These are phyloP conservation scores for Starmerella sp. DNA, from an alignment of 805 yeast genomes.

Conservation along the genomic window DNA sequence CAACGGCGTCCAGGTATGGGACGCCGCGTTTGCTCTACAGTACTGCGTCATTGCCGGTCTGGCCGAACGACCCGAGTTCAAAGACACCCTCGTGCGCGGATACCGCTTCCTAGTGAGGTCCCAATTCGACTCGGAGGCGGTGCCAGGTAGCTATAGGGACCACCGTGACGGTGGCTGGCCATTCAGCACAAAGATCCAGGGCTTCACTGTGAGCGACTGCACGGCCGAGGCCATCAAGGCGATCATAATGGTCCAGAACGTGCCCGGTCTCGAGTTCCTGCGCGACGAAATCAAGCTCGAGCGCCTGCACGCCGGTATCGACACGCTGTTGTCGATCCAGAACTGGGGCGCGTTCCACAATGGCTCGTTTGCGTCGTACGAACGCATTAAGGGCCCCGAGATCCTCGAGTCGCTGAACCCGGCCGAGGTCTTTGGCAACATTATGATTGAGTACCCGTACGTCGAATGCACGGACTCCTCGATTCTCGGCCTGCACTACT, in stretches of 20 bases:
- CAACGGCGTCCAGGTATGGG: slow-evolving; percentile 97
- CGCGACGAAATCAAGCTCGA: slow-evolving; percentile 44
- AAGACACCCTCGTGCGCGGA: slow-evolving; percentile 50
- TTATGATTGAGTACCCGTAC: slow-evolving; percentile 97
- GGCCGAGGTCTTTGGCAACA: slow-evolving; percentile 95
- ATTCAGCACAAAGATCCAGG: slow-evolving; percentile 89
- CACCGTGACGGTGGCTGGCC: slow-evolving; percentile 88
- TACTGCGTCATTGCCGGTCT: slow-evolving; percentile 69
- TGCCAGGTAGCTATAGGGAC: slow-evolving; percentile 69
- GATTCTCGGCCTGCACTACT: slow-evolving; percentile 76
- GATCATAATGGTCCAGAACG: slow-evolving; percentile 74
- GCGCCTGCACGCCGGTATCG: slow-evolving; percentile 56
- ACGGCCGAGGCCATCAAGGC: slow-evolving; percentile 95
- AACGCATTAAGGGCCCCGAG: slow-evolving; percentile 70
- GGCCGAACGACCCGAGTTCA: slow-evolving; percentile 56
- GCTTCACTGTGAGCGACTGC: slow-evolving; percentile 93
- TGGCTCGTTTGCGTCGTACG: slow-evolving; percentile 92
- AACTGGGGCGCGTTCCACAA: slow-evolving; percentile 66
- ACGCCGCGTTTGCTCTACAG: slow-evolving; percentile 81
- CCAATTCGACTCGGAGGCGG: slow-evolving; percentile 76
- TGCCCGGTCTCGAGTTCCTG: slow-evolving; percentile 41
- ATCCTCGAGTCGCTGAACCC: slow-evolving; percentile 73
- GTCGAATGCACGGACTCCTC: slow-evolving; percentile 97
- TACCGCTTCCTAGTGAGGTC: slow-evolving; percentile 66
- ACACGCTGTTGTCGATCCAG: slow-evolving; percentile 63